A percentile compares a stretch with the other conserved stretches of the same genome.
Conservation (phyloP, 768 basidiomycete species). For the Paxillus involutus region DNA sequence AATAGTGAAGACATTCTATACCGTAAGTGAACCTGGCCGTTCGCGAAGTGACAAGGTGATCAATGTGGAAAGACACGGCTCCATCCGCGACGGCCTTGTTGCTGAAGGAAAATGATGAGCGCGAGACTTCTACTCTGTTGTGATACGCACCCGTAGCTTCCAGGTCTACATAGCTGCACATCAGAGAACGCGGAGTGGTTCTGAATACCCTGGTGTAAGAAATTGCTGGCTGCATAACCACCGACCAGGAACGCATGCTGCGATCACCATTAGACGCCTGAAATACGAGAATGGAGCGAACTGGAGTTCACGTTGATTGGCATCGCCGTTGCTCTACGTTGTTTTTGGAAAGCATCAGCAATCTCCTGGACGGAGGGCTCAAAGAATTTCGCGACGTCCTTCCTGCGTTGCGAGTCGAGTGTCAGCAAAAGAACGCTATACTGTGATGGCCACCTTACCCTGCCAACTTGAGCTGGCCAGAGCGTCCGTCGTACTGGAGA, state of each 20-base stretch:
- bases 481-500: constrained; percentile 29
- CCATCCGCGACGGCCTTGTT: constrained; percentile 54
- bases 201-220: constrained; percentile 42
- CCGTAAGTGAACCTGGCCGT: constrained; percentile 43
- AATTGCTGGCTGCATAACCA: constrained; percentile 50
- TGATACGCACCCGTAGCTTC: constrained; percentile 45
- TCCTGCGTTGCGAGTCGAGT: constrained; percentile 14
- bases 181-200: constrained; percentile 33
- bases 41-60: constrained; percentile 46
- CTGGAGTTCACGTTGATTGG: constrained; percentile 18
- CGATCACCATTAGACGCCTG: not conserved
- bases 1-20: constrained; percentile 27
- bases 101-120: constrained; percentile 18
- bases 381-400: constrained; percentile 40
- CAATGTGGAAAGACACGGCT: constrained; percentile 37
- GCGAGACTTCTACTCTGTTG: not conserved
- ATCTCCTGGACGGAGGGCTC: constrained; percentile 39
- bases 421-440: not conserved
- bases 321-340: constrained; percentile 1
- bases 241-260: constrained; percentile 50
- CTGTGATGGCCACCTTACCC: constrained; percentile 26
- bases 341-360: constrained; percentile 32
- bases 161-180: constrained; percentile 45
- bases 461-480: constrained; percentile 36
- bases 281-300: not conserved